phyloP scores from a whole-genome alignment of 176 grass and related monocot species.

The Rhynchospora breviuscula region DNA sequence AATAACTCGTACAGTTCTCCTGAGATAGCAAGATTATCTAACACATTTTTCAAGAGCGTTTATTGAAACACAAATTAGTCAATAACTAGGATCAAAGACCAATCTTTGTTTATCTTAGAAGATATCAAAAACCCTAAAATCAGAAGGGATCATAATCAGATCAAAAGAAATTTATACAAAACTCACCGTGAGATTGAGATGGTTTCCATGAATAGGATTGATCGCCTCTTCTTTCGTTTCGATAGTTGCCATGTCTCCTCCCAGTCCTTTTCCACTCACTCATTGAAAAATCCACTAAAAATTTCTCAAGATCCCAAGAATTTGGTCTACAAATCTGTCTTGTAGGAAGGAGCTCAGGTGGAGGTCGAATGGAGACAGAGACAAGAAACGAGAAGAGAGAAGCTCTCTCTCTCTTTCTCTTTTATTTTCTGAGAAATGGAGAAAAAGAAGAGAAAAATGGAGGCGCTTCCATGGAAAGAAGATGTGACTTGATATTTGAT shows the following conservation, averaged over 20 bases:
- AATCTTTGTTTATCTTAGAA: background rate
- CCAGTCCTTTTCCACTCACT: background rate
- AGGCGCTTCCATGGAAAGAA: background rate
- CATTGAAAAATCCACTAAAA: background rate
- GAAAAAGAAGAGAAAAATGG: background rate
- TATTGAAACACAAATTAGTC: background rate
- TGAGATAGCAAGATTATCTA: background rate
- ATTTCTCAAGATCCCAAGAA: conserved; percentile 13
- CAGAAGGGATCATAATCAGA: background rate
- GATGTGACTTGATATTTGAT: background rate
- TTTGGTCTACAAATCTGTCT: background rate
- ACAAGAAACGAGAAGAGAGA: background rate
- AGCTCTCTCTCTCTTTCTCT: background rate
- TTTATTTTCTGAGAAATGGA: background rate
- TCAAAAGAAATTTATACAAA: conserved; percentile 10
- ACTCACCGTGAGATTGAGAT: conserved; percentile 15
- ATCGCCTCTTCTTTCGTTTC: background rate
- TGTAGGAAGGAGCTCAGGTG: background rate
- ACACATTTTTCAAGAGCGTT: background rate
- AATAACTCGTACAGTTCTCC: background rate
- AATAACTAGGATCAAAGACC: background rate
- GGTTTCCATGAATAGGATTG: conserved; percentile 3
- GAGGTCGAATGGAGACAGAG: background rate
- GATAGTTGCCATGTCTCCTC: background rate
- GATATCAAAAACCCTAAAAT: background rate